Percentiles rank a stretch among this genome's conserved stretches.
phyloP scores from a whole-genome alignment of 805 yeast genomes.

The Isabelozyma pseudorhagii region DNA sequence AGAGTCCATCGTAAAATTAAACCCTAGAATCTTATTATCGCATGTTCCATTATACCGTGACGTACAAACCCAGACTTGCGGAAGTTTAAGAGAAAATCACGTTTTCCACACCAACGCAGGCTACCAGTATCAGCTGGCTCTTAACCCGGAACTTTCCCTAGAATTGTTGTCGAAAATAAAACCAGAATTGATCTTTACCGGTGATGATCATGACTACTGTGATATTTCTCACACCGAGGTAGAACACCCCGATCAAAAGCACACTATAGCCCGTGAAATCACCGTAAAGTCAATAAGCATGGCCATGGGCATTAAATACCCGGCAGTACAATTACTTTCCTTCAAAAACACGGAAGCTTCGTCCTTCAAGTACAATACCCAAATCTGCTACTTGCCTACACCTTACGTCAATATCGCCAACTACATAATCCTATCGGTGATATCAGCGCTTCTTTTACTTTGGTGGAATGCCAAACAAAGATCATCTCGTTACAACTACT shows the following conservation, averaged over 20 bases:
- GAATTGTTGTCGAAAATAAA: slow-evolving; percentile 54
- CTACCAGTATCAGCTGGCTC: slow-evolving; percentile 81
- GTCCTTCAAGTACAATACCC: slow-evolving; percentile 26
- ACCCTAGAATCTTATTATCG: slow-evolving; percentile 67
- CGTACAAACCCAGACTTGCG: slow-evolving; percentile 60
- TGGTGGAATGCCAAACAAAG: slow-evolving; percentile 27
- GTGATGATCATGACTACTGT: slow-evolving; percentile 98
- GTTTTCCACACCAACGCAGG: slow-evolving; percentile 62
- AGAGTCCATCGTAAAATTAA: slow-evolving; percentile 6
- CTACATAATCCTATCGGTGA: slow-evolving; percentile 35
- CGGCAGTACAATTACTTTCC: slow-evolving; percentile 40
- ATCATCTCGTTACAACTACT: slow-evolving; percentile 22
- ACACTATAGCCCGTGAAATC: slow-evolving; percentile 21
- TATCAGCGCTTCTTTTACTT: slow-evolving; percentile 25
- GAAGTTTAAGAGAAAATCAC: slow-evolving; percentile 69
- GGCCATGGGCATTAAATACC: slow-evolving; percentile 40
- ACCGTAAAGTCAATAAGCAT: slow-evolving; percentile 38
- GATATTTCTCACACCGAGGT: slow-evolving; percentile 54
- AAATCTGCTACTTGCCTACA: slow-evolving; percentile 43
- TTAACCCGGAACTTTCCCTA: slow-evolving; percentile 56
- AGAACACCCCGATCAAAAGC: slow-evolving; percentile 1
- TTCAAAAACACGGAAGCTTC: slow-evolving; percentile 9
- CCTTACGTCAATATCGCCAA: slow-evolving; percentile 42
- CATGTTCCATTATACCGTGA: slow-evolving; percentile 88
- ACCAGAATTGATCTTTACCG: slow-evolving; percentile 76